Evolutionary conservation across 495 filamentous ascomycete species (phyloP), one percentile per base, ranked within the genome.

Genomic region (Talaromyces trachyspermus): DNA sequence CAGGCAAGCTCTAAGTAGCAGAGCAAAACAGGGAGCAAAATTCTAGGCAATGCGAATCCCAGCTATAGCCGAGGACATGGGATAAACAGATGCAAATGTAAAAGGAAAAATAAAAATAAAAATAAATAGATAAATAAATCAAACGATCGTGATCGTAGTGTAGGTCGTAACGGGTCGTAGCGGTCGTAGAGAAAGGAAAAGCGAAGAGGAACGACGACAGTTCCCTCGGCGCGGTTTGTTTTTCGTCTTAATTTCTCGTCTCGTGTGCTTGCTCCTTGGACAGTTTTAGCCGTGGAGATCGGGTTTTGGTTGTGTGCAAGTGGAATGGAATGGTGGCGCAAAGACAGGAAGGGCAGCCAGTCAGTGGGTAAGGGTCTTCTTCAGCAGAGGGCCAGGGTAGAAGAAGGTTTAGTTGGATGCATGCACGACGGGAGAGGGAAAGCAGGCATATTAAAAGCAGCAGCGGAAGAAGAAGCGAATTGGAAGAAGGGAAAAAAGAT

Each of bases 141-240:
- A 24, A 36, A 46, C 24, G 40, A 49, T 44, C 14, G 48, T 33
- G 35, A 49, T 49, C 48, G 48, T 49, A 43, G 38, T 17, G 29
- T 19, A 35, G n/a, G 38, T 49, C 48, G 48, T 49, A 49, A 49
- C 48, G 48, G n/a, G 48, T 49, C 48, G 48, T 49, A 39, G 48
- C 48, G 39, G 37, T 53, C 46, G 44, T 52, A 43, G 51, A 50
- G 32, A 30, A 22, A 48, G 26, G 43, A 49, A 42, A 49, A 49
- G 37, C 39, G 51, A 23, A 48, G 43, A 18, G n/a, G 45, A 48
- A 49, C n/a, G n/a, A n/a, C n/a, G n/a, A n/a, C n/a, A n/a, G n/a
- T n/a, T n/a, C n/a, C n/a, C n/a, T n/a, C n/a, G n/a, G n/a, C n/a
- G n/a, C n/a, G n/a, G n/a, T n/a, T n/a, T n/a, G n/a, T n/a, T n/a